phyloP scores from a whole-genome alignment of 345 rosid species.

The Lepidium sativum region DNA sequence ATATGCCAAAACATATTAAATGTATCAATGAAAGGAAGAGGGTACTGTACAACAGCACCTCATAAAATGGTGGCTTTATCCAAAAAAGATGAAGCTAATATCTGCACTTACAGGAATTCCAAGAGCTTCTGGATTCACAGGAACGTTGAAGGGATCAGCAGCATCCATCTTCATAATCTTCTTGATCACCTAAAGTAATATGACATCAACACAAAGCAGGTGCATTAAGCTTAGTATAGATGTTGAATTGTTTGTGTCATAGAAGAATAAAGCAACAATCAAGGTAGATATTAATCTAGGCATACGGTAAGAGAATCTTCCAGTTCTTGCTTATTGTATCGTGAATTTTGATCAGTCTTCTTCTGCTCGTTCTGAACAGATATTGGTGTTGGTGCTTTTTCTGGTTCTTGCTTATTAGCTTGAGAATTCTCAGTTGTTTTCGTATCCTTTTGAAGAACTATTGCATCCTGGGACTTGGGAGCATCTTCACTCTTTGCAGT shows the following conservation, averaged over 20 bases:
- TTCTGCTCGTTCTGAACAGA: constrained; percentile 34
- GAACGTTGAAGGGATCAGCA: constrained; percentile 85
- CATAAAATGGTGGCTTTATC: background rate
- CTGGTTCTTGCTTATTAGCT: constrained; percentile 15
- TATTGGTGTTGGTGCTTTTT: constrained; percentile 1
- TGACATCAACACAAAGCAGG: background rate
- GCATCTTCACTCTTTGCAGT: constrained; percentile 27
- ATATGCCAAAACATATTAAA: background rate
- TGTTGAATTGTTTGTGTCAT: background rate
- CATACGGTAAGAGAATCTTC: constrained; percentile 61
- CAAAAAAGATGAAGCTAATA: background rate
- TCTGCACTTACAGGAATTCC: constrained; percentile 86
- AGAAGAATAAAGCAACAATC: background rate
- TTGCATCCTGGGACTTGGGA: constrained; percentile 23
- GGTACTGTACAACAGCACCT: background rate
- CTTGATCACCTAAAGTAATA: constrained; percentile 49
- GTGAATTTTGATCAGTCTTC: constrained; percentile 29
- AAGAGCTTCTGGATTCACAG: constrained; percentile 91
- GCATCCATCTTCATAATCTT: constrained; percentile 99
- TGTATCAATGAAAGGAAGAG: background rate
- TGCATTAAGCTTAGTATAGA: background rate
- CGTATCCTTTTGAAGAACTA: constrained; percentile 19
- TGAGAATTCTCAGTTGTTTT: constrained; percentile 5
- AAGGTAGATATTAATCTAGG: background rate
- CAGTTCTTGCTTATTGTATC: constrained; percentile 55